Evolutionary conservation across 441 rosid genomes (phyloP).

Genomic region (Bocquillonia castaneifolia): DNA sequence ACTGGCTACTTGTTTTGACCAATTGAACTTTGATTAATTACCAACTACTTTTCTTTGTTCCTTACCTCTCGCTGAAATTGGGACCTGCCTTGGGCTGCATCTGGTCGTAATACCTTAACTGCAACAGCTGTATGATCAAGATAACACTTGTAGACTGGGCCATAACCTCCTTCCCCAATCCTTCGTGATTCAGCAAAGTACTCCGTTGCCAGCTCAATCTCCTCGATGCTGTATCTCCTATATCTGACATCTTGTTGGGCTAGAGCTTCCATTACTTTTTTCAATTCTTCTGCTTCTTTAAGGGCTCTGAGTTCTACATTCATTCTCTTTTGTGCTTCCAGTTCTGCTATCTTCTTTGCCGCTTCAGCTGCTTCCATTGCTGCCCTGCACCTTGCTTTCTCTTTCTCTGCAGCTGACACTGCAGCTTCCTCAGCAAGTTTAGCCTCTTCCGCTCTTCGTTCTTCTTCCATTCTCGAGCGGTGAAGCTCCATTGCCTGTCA

Average conservation of each 20-base stretch:
- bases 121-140: constrained; percentile 36
- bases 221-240: constrained; percentile 32
- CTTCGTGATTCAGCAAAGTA: constrained; percentile 17
- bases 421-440: constrained; percentile 37
- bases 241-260: constrained; percentile 26
- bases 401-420: constrained; percentile 31
- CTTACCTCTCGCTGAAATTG: constrained; percentile 35
- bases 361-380: constrained; percentile 43
- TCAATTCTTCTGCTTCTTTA: constrained; percentile 38
- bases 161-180: constrained; percentile 40
- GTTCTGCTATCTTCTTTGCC: constrained; percentile 35
- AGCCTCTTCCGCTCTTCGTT: constrained; percentile 38
- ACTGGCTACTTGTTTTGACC: not conserved
- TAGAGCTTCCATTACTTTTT: constrained; percentile 28
- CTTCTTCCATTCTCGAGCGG: constrained; percentile 39
- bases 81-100: constrained; percentile 34
- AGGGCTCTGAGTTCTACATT: constrained; percentile 32
- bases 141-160: constrained; percentile 32
- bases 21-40: not conserved
- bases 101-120: constrained; percentile 37
- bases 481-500: constrained; percentile 42
- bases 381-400: constrained; percentile 36
- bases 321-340: constrained; percentile 38
- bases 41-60: not conserved
- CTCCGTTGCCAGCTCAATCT: constrained; percentile 31